Percentiles rank a stretch among this genome's conserved stretches.
Evolutionary conservation across 768 basidiomycete genomes (phyloP).

Genomic region (Russula abietina): DNA sequence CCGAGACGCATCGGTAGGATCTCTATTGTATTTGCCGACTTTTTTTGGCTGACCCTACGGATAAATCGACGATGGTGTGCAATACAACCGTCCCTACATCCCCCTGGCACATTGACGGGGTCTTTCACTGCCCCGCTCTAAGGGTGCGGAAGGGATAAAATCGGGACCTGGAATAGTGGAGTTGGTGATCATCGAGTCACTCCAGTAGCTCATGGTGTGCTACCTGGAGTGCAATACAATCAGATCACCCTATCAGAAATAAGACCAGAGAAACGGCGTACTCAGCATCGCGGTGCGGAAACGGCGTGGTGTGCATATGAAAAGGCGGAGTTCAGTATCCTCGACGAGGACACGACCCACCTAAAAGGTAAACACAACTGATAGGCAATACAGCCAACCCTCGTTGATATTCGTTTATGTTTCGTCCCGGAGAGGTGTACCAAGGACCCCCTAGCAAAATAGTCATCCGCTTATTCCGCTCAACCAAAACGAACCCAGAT

Average conservation of each 20-base stretch:
- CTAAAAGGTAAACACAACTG: conserved; percentile 43
- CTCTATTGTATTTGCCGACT: too few relatives aligned
- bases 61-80: conserved; percentile 5
- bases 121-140: not conserved
- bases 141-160: not conserved
- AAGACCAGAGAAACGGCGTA: conserved; percentile 23
- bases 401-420: conserved; percentile 42
- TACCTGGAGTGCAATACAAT: conserved; percentile 4
- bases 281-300: conserved; percentile 39
- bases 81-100: not conserved
- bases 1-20: not conserved
- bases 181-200: conserved; percentile 1
- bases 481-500: not conserved
- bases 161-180: not conserved
- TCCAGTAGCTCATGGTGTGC: conserved; percentile 8
- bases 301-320: conserved; percentile 37
- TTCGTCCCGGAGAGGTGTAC: conserved; percentile 25
- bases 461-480: conserved; percentile 6
- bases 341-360: conserved; percentile 36
- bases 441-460: not conserved
- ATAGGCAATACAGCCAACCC: conserved; percentile 43
- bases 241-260: conserved; percentile 6
- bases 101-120: conserved; percentile 1
- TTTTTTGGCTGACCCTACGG: not conserved
- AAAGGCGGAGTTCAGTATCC: conserved; percentile 39